These are phyloP conservation scores for Aphanomyces invadans DNA, from an alignment of 352 stramenopile species.

Conservation along the genomic window DNA sequence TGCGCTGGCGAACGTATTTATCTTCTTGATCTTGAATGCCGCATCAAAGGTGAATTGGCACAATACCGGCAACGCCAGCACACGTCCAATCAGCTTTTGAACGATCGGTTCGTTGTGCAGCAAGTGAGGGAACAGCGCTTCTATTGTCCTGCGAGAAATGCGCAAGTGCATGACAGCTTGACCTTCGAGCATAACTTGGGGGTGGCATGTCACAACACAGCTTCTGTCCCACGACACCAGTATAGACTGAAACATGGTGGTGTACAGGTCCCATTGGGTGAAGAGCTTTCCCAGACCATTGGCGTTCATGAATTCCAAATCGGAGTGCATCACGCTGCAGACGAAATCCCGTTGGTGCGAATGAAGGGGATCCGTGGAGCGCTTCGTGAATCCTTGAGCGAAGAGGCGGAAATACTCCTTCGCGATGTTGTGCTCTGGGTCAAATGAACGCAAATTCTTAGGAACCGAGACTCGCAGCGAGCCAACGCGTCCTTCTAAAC, in stretches of 20 bases:
- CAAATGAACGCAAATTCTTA: background rate
- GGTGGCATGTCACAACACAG: conserved; percentile 27
- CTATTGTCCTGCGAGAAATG: conserved; percentile 50
- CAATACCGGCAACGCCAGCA: conserved; percentile 28
- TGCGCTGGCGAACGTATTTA: background rate
- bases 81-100: conserved; percentile 49
- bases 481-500: background rate
- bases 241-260: conserved; percentile 2
- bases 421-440: conserved; percentile 20
- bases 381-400: conserved; percentile 15
- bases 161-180: conserved; percentile 41
- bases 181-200: conserved; percentile 37
- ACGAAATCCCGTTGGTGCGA: background rate
- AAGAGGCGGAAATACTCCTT: conserved; percentile 32
- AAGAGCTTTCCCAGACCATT: background rate
- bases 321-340: background rate
- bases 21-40: background rate
- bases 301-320: background rate
- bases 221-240: background rate
- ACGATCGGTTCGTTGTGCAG: conserved; percentile 54
- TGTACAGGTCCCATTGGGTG: conserved; percentile 2
- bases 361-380: background rate
- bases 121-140: conserved; percentile 60
- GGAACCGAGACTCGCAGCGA: background rate
- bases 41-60: conserved; percentile 7